phyloP scores from a whole-genome alignment of 2,329 filamentous ascomycete species.

The Phyllosticta citriasiana region DNA sequence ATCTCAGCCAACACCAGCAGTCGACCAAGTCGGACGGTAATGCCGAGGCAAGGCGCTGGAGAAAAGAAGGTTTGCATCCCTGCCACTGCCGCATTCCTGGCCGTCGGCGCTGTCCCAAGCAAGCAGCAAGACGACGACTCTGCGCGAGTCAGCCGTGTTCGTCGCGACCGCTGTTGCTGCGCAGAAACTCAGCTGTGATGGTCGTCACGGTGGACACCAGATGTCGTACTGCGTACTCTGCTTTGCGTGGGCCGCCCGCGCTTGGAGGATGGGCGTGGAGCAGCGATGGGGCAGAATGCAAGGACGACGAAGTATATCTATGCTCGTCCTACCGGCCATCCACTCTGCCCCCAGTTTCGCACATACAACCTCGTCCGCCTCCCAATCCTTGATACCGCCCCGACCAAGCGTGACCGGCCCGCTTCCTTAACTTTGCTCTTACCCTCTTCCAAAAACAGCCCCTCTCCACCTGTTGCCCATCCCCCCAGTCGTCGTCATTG shows the following conservation, averaged over 20 bases:
- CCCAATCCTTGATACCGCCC: constrained; percentile 3
- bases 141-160: constrained; percentile 5
- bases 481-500: not conserved
- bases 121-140: constrained; percentile 5
- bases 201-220: not conserved
- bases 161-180: not conserved
- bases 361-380: not conserved
- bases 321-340: constrained; percentile 7
- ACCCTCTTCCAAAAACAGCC: not conserved
- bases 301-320: constrained; percentile 10
- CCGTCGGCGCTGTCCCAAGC: not conserved
- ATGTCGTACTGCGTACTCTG: constrained; percentile 7
- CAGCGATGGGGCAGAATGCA: constrained; percentile 7
- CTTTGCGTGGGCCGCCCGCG: constrained; percentile 6
- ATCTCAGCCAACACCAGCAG: not conserved
- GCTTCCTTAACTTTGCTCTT: not conserved
- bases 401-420: not conserved
- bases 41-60: constrained; percentile 8
- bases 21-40: constrained; percentile 2
- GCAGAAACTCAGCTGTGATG: not conserved
- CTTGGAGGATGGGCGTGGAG: not conserved
- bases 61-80: constrained; percentile 9
- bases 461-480: constrained; percentile 4
- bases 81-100: constrained; percentile 1
- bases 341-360: constrained; percentile 4